Evolutionary conservation across 2,329 filamentous ascomycete genomes (phyloP).

Genomic region (Clarireedia paspali): DNA sequence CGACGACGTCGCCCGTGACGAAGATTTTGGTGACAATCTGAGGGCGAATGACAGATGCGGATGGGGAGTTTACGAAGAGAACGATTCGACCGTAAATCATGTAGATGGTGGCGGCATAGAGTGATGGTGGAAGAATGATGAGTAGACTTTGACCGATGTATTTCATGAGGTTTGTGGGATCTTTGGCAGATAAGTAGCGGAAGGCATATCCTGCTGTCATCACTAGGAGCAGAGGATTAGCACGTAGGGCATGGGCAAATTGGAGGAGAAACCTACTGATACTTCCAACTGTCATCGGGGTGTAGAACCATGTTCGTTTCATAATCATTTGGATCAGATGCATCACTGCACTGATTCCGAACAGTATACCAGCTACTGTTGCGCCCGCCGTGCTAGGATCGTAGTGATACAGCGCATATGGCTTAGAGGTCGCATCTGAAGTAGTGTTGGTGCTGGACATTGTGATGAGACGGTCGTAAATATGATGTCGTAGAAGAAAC

Average conservation of each 20-base stretch:
- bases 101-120: slow-evolving; percentile 28
- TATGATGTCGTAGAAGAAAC: too few species aligned
- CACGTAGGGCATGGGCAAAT: not conserved
- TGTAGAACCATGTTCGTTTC: not conserved
- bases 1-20: slow-evolving; percentile 45
- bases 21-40: slow-evolving; percentile 47
- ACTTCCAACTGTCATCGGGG: not conserved
- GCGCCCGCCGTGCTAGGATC: not conserved
- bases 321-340: not conserved
- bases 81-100: slow-evolving; percentile 27
- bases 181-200: slow-evolving; percentile 15
- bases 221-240: slow-evolving; percentile 9
- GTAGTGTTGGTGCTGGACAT: too few species aligned
- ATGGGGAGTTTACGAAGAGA: slow-evolving; percentile 13
- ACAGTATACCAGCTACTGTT: not conserved
- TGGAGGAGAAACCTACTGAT: not conserved
- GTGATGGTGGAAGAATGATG: slow-evolving; percentile 26
- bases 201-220: slow-evolving; percentile 18
- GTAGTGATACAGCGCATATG: too few species aligned
- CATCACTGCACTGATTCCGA: not conserved
- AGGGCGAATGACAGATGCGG: slow-evolving; percentile 32
- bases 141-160: slow-evolving; percentile 23
- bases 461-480: too few species aligned
- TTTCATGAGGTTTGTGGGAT: slow-evolving; percentile 28
- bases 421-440: too few species aligned